phyloP scores from a whole-genome alignment of 768 basidiomycete genomes.

The Suillus subaureus region DNA sequence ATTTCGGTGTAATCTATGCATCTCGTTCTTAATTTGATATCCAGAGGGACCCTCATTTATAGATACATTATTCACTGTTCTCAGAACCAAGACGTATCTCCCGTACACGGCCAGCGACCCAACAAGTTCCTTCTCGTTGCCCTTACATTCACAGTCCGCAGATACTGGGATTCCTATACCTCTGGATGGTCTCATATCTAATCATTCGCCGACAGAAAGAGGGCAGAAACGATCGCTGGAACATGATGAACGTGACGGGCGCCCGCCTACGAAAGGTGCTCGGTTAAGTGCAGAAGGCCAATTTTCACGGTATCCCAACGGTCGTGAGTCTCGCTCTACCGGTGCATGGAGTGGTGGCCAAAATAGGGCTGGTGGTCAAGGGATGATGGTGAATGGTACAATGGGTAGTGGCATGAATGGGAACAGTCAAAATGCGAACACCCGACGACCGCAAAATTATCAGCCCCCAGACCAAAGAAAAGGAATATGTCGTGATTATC shows the following conservation, averaged over 20 bases:
- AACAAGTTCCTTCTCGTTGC: constrained; percentile 33
- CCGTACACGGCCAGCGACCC: constrained; percentile 62
- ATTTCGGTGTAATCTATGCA: not conserved
- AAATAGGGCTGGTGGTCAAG: constrained; percentile 28
- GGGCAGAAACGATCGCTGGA: constrained; percentile 67
- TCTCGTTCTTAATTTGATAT: constrained; percentile 17
- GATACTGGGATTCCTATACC: constrained; percentile 83
- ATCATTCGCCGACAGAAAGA: constrained; percentile 49
- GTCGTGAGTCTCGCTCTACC: constrained; percentile 40
- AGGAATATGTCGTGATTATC: constrained; percentile 89
- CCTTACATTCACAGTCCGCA: constrained; percentile 37
- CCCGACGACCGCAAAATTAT: constrained; percentile 59
- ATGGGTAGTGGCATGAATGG: constrained; percentile 25
- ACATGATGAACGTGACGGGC: constrained; percentile 60
- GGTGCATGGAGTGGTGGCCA: constrained; percentile 44
- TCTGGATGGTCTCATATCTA: constrained; percentile 61
- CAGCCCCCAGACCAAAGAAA: constrained; percentile 73
- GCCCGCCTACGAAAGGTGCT: constrained; percentile 70
- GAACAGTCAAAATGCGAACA: constrained; percentile 33
- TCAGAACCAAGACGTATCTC: constrained; percentile 84
- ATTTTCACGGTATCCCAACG: constrained; percentile 62
- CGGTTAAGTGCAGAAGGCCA: constrained; percentile 65
- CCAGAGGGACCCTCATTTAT: constrained; percentile 77
- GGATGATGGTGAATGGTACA: constrained; percentile 25
- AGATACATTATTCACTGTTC: constrained; percentile 80